These are phyloP conservation scores for Rugonectria rugulosa DNA, from an alignment of 2,329 filamentous ascomycete genomes.

Conservation along the genomic window DNA sequence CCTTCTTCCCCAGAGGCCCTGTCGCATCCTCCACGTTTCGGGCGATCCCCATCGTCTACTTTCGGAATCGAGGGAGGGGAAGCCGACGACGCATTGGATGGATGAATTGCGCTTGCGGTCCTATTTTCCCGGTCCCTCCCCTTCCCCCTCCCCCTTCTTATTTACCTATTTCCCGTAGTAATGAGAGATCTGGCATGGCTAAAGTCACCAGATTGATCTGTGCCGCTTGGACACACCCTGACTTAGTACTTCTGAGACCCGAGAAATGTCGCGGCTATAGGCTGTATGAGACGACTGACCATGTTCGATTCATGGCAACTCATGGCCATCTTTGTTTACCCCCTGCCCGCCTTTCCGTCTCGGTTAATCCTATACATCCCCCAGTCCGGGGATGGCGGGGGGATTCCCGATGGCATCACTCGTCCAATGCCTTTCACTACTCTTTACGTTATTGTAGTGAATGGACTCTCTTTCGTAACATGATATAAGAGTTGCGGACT, in stretches of 20 bases:
- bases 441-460: too few species aligned
- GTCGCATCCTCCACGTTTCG: constrained; percentile 31
- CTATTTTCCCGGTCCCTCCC: constrained; percentile 39
- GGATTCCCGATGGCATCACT: constrained; percentile 27
- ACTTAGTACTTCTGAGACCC: too few species aligned
- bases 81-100: constrained; percentile 26
- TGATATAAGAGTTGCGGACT: constrained; percentile 35
- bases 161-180: too few species aligned
- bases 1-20: constrained; percentile 22
- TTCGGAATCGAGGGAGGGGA: constrained; percentile 20
- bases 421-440: too few species aligned
- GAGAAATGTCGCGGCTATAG: too few species aligned
- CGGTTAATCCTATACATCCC: constrained; percentile 31
- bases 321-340: too few species aligned
- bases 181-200: too few species aligned
- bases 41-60: constrained; percentile 16
- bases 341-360: constrained; percentile 33
- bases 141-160: too few species aligned
- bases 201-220: too few species aligned
- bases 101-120: constrained; percentile 30
- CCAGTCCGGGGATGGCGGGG: too few species aligned
- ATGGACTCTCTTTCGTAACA: constrained; percentile 16
- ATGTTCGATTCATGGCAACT: too few species aligned
- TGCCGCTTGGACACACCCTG: too few species aligned
- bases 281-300: neutral